These are phyloP conservation scores for Moniliella sp. DNA, from an alignment of 1,284 basidiomycete genomes.

Conservation along the genomic window DNA sequence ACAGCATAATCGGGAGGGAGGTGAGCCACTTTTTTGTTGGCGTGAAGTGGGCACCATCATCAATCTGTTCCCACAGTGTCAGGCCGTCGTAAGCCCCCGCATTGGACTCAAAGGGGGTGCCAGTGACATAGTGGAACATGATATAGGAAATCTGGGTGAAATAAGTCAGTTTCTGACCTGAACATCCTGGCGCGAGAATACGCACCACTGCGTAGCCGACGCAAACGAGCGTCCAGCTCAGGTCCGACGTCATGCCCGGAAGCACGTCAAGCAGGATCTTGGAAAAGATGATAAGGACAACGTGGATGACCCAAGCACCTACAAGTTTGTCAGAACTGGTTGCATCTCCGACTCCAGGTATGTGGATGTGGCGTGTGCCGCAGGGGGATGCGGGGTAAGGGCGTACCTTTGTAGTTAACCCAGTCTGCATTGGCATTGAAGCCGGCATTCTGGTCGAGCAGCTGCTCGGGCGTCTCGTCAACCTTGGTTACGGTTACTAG, in stretches of 20 bases:
- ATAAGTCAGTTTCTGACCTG: no score
- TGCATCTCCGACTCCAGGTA: not conserved
- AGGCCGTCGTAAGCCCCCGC: constrained; percentile 88
- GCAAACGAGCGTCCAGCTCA: constrained; percentile 88
- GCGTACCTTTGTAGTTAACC: no score
- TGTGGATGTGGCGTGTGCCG: no score
- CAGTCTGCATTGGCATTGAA: constrained; percentile 51
- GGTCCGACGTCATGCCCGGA: constrained; percentile 75
- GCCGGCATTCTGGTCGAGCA: constrained; percentile 34
- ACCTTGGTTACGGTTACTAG: constrained; percentile 36
- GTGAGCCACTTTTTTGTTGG: constrained; percentile 95
- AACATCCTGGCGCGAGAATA: no score
- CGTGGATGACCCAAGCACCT: constrained; percentile 79
- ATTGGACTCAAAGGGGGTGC: constrained; percentile 70
- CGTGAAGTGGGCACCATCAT: constrained; percentile 91
- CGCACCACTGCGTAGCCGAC: no score
- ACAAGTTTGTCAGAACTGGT: no score
- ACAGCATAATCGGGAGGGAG: constrained; percentile 72
- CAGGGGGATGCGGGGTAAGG: no score
- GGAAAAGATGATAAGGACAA: constrained; percentile 67
- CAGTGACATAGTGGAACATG: constrained; percentile 97
- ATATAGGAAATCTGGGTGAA: constrained; percentile 75
- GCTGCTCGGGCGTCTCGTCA: constrained; percentile 35
- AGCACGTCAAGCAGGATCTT: constrained; percentile 84
- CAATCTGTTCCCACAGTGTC: constrained; percentile 97